Base-by-base conservation (phyloP, 2,329 filamentous ascomycete genomes). In the Hirsutella thompsonii region DNA sequence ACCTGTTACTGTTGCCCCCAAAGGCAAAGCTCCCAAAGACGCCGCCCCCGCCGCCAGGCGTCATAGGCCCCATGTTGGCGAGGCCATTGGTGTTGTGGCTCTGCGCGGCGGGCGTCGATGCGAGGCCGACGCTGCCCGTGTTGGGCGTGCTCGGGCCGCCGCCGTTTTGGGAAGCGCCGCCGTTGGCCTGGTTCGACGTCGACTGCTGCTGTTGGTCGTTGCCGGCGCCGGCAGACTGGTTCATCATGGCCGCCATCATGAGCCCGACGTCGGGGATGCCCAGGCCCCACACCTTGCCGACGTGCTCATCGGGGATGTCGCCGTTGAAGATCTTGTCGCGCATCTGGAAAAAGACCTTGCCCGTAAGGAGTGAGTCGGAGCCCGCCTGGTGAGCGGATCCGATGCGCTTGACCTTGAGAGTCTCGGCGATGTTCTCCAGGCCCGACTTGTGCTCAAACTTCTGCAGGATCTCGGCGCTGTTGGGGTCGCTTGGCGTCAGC, bases 311-410 rank as follows among this genome's bases (percentile, higher is more conserved):
- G 6, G 85, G 79, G 37, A 95, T 83, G 20, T 79, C 73, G 46
- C 84, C 83, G 52, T 83, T 81, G 63, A 94, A 96, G 48, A 96
- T 85, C 55, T 85, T 80, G 56, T 88, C 82, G 44, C 81, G 79
- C 70, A 96, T 83, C 54, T 88, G 83, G 75, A 94, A 98, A 64
- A 95, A 98, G 23, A 95, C 87, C 52, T 83, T 82, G 38, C 92
- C 92, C 0, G 92, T 98, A 23, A 98, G 75, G 52, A 95, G 76
- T 18, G 88, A 90, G 61, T 98, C 92, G 1, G 86, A 94, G 21
- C 90, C 92, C 32, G 89, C 92, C 57, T 94, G 89, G 59, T 98
- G 92, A 39, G 87, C 84, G 28, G 80, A 77, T 10, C 92, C 92
- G 26, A 93, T 72, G 38, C 92, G 79, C 64, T 92, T 88, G 43